Evolutionary conservation across 2,329 filamentous ascomycete genomes (phyloP).

Genomic region (Penicillium occitanis): DNA sequence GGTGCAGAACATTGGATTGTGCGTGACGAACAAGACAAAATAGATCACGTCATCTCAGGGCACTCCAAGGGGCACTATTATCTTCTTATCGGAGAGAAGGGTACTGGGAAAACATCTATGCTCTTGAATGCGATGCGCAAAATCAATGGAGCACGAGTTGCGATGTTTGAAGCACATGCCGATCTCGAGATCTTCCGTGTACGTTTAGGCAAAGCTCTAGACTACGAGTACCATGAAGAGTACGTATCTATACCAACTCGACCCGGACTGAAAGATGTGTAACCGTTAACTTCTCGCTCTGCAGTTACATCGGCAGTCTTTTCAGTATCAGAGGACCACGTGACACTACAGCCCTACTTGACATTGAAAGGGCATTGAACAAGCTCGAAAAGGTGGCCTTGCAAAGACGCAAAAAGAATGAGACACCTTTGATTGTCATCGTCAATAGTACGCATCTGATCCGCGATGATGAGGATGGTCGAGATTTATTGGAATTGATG

Average conservation of each 20-base stretch:
- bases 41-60: constrained; percentile 82
- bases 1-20: constrained; percentile 71
- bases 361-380: constrained; percentile 96
- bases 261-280: background rate
- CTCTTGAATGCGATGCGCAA: constrained; percentile 93
- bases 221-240: constrained; percentile 97
- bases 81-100: constrained; percentile 90
- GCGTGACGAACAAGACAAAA: constrained; percentile 75
- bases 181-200: constrained; percentile 95
- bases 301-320: constrained; percentile 73
- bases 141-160: constrained; percentile 80
- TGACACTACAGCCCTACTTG: constrained; percentile 85
- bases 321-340: constrained; percentile 92
- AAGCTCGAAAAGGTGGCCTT: constrained; percentile 96
- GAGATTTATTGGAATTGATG: constrained; percentile 86
- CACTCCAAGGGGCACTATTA: constrained; percentile 78
- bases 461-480: constrained; percentile 87
- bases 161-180: constrained; percentile 95
- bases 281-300: constrained; percentile 22
- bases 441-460: constrained; percentile 93
- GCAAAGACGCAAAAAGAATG: constrained; percentile 56
- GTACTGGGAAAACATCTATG: constrained; percentile 96
- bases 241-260: constrained; percentile 49
- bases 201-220: constrained; percentile 84
- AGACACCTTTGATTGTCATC: constrained; percentile 80